Conservation (phyloP, 1,139 yeast species). For the Pichia sp. region DNA sequence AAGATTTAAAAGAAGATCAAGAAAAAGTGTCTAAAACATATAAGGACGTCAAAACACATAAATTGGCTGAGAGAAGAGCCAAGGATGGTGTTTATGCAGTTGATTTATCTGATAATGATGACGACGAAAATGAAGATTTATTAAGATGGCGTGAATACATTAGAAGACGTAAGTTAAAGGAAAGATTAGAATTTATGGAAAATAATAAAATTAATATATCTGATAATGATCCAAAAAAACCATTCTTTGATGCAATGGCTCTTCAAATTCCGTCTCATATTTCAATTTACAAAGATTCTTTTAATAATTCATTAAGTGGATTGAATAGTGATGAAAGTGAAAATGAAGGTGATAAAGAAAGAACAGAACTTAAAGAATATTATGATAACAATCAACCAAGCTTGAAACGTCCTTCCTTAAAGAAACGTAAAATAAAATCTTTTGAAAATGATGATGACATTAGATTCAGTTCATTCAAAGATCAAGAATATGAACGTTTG, state of each 20-base stretch:
- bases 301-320: slow-evolving; percentile 11
- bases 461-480: slow-evolving; percentile 12
- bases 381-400: slow-evolving; percentile 11
- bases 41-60: slow-evolving; percentile 79
- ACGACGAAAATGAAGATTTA: slow-evolving; percentile 46
- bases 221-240: slow-evolving; percentile 22
- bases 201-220: slow-evolving; percentile 35
- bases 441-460: slow-evolving; percentile 34
- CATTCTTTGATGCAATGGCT: slow-evolving; percentile 15
- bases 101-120: slow-evolving; percentile 60
- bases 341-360: slow-evolving; percentile 29
- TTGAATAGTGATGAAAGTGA: slow-evolving; percentile 34
- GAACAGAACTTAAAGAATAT: slow-evolving; percentile 10
- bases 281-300: slow-evolving; percentile 12
- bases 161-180: slow-evolving; percentile 35
- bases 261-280: slow-evolving; percentile 14
- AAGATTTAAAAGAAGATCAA: slow-evolving; percentile 63
- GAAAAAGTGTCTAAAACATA: slow-evolving; percentile 66
- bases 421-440: slow-evolving; percentile 16
- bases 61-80: slow-evolving; percentile 58
- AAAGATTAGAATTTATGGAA: slow-evolving; percentile 48
- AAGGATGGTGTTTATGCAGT: slow-evolving; percentile 50
- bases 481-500: slow-evolving; percentile 9
- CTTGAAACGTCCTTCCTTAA: slow-evolving; percentile 19
- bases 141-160: slow-evolving; percentile 28